Base-by-base conservation (phyloP, 2,329 filamentous ascomycete genomes). In the Neurospora crassa region DNA sequence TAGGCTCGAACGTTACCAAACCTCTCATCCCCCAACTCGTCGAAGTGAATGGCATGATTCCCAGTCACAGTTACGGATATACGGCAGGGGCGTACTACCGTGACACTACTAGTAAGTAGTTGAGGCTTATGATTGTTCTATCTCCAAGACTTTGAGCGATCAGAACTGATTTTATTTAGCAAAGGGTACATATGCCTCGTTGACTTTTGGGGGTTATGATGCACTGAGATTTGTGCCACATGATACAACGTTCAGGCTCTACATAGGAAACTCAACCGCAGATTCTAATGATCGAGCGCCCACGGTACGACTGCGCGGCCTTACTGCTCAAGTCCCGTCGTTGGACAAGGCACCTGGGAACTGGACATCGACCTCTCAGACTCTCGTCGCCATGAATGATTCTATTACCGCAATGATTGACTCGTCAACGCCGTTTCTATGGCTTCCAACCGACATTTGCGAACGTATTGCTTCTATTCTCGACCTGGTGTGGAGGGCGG, bases 171-270 rank as follows among this genome's bases (percentile, higher is more conserved):
- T 63, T n/a, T 8, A 63, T 63, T 18, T 37, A 63, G 53, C 53
- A 63, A 76, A 75, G 41, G 83, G 84, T 68, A 80, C 81, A 10
- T 84, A 86, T 11, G 83, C 84, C 45, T 90, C 88, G 40, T 79
- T 93, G 67, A 91, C 89, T 0, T 81, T 94, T 11, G 91, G 92
- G 29, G 91, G 92, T 40, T 92, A 90, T 77, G 91, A 93, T 77
- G 79, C 83, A 14, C 85, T 86, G 63, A 86, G 90, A 63, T 88
- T 91, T 72, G 81, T 87, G 41, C 80, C 84, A 1, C 91, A 93
- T 77, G 81, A 89, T 70, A 82, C 84, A 14, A 83, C 83, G 1
- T 93, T 93, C 78, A 84, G 81, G 67, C 78, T 90, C n/a, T 82
- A 84, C 45, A 63, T 63, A 63, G 53, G 14, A 63, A 63, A 63